Evolutionary conservation across 805 yeast species (phyloP), one percentile per base, ranked within the genome.

Genomic region (Candida xyloterini): DNA sequence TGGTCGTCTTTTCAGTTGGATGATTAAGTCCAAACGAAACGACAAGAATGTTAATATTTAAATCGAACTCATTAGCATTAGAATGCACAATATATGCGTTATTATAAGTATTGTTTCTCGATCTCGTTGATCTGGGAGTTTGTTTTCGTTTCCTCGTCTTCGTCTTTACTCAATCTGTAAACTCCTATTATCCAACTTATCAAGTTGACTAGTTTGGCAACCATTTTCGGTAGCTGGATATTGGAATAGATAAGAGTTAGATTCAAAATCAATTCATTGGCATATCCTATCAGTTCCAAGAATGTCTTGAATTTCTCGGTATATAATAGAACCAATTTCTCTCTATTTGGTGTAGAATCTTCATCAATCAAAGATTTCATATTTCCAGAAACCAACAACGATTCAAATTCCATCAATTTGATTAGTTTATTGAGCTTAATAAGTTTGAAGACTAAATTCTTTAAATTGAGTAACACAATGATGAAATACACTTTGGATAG

Each of bases 111-210:
- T 16, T 41, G 41, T 15, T 24, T 23, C 24, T 24, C 22, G 26
- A 40, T 30, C 13, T 21, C 15, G 10, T 26, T n/a, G 18, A 47
- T 35, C 11, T 37, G 39, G 4, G 47, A 47, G 18, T 47, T 43
- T n/a, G 40, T 35, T 1, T 26, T 20, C 9, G 10, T 13, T 10
- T 52, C 61, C 10, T 51, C 57, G 3, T 30, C 33, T 9, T 56
- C 63, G 38, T 56, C 59, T 27, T 52, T 52, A 34, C 59, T 51
- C 13, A 55, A 40, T 30, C 65, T 39, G 38, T 59, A 59, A 1
- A 60, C 31, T 33, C 57, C 51, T 20, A 55, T 46, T 0, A 57
- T 30, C 66, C 66, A 61, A 30, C 63, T 56, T 2, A 59, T 36
- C 15, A 53, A 25, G 18, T 54, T 55, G 26, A 59, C 48, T 15